Conservation (phyloP, 148 eudicot species). For the Oxyria digyna region DNA sequence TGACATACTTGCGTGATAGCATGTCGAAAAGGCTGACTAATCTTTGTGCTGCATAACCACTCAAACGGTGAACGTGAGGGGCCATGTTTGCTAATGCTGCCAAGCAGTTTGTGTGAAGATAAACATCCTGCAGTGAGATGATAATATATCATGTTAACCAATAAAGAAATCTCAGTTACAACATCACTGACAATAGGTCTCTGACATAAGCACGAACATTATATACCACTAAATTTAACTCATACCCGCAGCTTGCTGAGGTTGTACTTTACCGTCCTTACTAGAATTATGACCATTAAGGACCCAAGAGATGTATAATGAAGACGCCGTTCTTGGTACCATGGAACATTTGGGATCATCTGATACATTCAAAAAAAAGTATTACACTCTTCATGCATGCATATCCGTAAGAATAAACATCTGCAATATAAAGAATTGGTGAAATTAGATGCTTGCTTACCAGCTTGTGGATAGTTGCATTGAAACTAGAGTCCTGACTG, state of each 20-base stretch:
- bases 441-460: constrained; percentile 24
- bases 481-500: constrained; percentile 92
- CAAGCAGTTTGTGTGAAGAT: constrained; percentile 94
- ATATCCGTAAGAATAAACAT: neutral
- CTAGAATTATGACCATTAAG: constrained; percentile 71
- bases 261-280: constrained; percentile 88
- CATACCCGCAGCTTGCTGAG: constrained; percentile 80
- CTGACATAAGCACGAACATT: neutral
- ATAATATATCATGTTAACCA: neutral
- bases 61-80: constrained; percentile 86
- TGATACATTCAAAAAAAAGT: constrained; percentile 19
- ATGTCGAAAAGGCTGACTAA: constrained; percentile 83
- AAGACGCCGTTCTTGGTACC: constrained; percentile 85
- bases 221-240: neutral
- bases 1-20: constrained; percentile 83
- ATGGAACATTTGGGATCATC: constrained; percentile 78
- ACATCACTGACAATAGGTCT: neutral
- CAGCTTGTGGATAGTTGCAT: constrained; percentile 88
- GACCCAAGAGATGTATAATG: constrained; percentile 87
- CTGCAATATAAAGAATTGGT: constrained; percentile 6
- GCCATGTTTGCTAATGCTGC: constrained; percentile 97
- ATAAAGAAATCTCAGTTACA: neutral
- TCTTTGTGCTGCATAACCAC: constrained; percentile 88
- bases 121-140: constrained; percentile 59
- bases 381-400: neutral